Percentiles rank a stretch among this genome's conserved stretches.
These are phyloP conservation scores for Blastobotrys aristatus DNA, from an alignment of 1,139 yeast species.

Conservation along the genomic window DNA sequence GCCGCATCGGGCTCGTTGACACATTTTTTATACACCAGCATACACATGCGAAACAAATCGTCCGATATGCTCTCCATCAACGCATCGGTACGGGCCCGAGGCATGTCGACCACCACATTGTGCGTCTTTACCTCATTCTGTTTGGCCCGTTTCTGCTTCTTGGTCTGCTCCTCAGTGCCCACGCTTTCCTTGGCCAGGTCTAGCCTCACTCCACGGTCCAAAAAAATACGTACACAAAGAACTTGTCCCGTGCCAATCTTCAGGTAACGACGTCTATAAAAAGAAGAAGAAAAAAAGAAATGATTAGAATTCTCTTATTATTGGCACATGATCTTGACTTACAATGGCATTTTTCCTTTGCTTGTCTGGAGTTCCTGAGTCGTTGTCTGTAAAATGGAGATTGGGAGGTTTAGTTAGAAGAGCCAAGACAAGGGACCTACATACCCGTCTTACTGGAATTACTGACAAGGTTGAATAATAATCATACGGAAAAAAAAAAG, in stretches of 20 bases:
- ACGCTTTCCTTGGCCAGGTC: neutral
- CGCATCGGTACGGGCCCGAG: neutral
- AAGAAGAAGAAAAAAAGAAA: neutral
- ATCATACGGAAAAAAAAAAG: too few species aligned
- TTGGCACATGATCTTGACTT: neutral
- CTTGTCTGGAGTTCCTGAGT: too few species aligned
- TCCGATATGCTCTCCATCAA: neutral
- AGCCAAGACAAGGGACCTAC: too few species aligned
- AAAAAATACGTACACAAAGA: constrained; percentile 8
- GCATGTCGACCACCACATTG: constrained; percentile 4
- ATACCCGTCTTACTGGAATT: too few species aligned
- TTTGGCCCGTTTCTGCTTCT: neutral
- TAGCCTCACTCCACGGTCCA: constrained; percentile 5
- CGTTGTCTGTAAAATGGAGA: too few species aligned
- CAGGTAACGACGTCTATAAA: constrained; percentile 8
- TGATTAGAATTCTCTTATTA: neutral
- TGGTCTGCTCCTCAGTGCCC: neutral
- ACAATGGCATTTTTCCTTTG: neutral
- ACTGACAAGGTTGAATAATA: too few species aligned
- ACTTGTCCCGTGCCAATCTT: constrained; percentile 4
- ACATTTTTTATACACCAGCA: neutral
- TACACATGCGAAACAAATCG: constrained; percentile 1
- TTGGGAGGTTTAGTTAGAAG: too few species aligned
- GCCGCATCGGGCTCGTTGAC: neutral
- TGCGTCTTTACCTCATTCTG: neutral